Evolutionary conservation across 768 basidiomycete genomes (phyloP), one percentile per base, ranked within the genome.

Genomic region (Xanthoconium stramineum): DNA sequence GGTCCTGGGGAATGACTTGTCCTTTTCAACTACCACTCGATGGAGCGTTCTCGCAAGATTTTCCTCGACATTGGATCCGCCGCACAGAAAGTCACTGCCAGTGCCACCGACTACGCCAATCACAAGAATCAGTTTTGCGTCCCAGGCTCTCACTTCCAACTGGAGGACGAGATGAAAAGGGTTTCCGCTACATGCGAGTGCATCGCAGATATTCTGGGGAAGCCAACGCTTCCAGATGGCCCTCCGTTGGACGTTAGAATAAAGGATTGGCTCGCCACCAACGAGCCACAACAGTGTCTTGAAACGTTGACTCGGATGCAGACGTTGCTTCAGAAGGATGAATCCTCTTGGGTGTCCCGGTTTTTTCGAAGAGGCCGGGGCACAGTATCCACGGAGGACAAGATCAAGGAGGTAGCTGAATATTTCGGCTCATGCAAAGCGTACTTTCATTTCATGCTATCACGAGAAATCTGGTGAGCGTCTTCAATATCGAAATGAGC

Each of bases 401-500:
- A 47, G 8, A 42, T 57, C 14, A n/a, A 47, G 11, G 38, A 56
- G 6, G 53, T 45, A 17, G 24, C 7, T 5, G 24, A 47, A 11
- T 12, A 30, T 33, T 47, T 57, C 2, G 19, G 3, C 1, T 38
- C 32, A 29, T 24, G 32, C n/a, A 56, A 29, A 39, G 15, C 3
- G 8, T 24, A 15, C 11, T 56, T 58, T 39, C 44, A 45, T 45
- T 30, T 45, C 30, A 19, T 47, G 32, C n/a, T 57, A 10, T 29
- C 48, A 3, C 24, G 48, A 7, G 57, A 59, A 13, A 39, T 51
- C 19, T 58, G 56, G 56, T 44, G 24, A 8, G 55, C 15, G 10
- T 39, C 37, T 45, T 35, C 30, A 13, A 12, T 24, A 11, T 3
- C 14, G 5, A 3, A 17, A 4, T 35, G n/a, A 24, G 9, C 11